These are phyloP conservation scores for Avena sativa DNA, from an alignment of 176 grass and related monocot genomes.

Conservation along the genomic window DNA sequence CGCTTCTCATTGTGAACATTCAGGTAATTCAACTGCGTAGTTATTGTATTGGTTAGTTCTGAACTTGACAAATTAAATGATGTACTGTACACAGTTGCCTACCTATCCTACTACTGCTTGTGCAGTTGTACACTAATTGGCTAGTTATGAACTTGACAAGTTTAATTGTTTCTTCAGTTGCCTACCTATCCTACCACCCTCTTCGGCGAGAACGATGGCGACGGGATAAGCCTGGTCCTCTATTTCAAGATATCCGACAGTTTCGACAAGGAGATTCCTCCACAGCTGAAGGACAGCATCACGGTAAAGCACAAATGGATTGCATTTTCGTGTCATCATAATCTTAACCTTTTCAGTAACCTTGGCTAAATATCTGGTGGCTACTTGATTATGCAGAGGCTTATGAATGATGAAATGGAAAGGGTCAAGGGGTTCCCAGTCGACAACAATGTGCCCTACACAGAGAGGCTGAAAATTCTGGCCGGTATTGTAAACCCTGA, in stretches of 20 bases:
- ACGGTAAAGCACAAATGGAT: conserved; percentile 46
- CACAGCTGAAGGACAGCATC: conserved; percentile 76
- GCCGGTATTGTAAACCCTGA: conserved; percentile 82
- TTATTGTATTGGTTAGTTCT: conserved; percentile 16
- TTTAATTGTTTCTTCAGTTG: conserved; percentile 54
- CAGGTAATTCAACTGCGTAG: conserved; percentile 61
- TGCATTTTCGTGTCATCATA: not conserved
- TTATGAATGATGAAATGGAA: conserved; percentile 81
- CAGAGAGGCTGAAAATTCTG: conserved; percentile 92
- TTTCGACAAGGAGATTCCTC: conserved; percentile 83
- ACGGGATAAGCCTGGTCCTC: conserved; percentile 80
- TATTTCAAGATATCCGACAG: conserved; percentile 90
- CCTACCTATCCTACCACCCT: conserved; percentile 82
- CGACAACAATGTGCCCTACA: conserved; percentile 69
- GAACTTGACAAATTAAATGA: conserved; percentile 33
- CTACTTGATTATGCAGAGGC: conserved; percentile 54
- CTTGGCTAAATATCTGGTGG: conserved; percentile 7
- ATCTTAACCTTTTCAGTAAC: not conserved
- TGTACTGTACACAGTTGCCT: conserved; percentile 58
- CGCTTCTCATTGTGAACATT: conserved; percentile 89
- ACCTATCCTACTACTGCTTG: conserved; percentile 60
- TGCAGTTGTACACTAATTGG: not conserved
- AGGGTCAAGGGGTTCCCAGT: conserved; percentile 80
- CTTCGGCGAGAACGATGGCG: conserved; percentile 85
- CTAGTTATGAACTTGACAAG: conserved; percentile 37